Percentiles rank a stretch among this genome's conserved stretches.
phyloP scores from a whole-genome alignment of 495 filamentous ascomycete species.

The Gamarada debralockiae region DNA sequence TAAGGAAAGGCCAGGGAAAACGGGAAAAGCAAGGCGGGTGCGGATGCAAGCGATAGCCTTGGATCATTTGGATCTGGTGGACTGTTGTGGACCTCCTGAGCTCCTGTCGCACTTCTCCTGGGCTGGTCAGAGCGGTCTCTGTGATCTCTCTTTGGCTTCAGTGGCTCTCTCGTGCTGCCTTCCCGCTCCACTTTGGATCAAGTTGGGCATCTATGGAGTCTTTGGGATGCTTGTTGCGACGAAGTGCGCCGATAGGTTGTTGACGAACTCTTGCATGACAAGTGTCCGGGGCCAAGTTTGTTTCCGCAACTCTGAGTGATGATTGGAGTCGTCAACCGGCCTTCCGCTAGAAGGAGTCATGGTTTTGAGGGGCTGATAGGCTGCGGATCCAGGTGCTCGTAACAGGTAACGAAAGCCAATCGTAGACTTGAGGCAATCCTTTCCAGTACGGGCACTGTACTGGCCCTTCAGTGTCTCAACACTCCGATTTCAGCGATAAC shows the following conservation, averaged over 20 bases:
- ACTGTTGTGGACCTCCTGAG: background rate
- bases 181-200: background rate
- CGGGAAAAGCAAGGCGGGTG: conserved; percentile 19
- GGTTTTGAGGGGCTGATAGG: conserved; percentile 15
- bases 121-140: background rate
- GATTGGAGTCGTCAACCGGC: conserved; percentile 18
- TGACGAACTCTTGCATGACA: conserved; percentile 13
- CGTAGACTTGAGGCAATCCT: conserved; percentile 19
- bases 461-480: too few relatives aligned
- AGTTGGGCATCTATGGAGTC: conserved; percentile 24
- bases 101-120: background rate
- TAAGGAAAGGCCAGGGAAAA: background rate
- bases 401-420: conserved; percentile 19
- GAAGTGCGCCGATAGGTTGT: conserved; percentile 18
- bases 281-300: conserved; percentile 22
- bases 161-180: background rate
- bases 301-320: conserved; percentile 5
- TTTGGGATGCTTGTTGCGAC: conserved; percentile 2
- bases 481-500: background rate
- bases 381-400: conserved; percentile 2
- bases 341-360: conserved; percentile 16
- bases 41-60: conserved; percentile 18
- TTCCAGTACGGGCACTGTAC: background rate
- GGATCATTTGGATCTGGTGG: background rate
- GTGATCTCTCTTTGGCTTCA: background rate